Base-by-base conservation (phyloP, 2,329 filamentous ascomycete genomes). In the Blumeriella jaapii region DNA sequence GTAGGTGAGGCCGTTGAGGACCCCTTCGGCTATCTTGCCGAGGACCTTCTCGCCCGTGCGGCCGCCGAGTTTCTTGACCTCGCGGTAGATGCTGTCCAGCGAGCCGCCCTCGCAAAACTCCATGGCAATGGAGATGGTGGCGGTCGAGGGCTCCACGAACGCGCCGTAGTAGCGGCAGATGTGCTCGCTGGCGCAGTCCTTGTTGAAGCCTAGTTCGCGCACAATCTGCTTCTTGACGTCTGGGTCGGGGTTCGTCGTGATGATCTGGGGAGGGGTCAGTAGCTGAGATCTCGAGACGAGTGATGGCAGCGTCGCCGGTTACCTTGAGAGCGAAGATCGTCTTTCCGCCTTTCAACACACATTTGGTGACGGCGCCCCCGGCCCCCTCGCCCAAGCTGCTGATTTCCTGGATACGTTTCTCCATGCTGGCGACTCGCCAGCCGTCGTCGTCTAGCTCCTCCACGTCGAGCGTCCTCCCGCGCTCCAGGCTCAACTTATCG, bases 191-290 rank as follows among this genome's bases (percentile, higher is more conserved):
- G 84, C 86, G 57, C 91, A 96, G 48, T 87, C 84, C 61, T 95
- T 95, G 69, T 98, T 98, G 69, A 96, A 98, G 43, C 83, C 84
- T 34, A 98, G 69, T 59, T 98, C 91, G 55, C 91, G 82, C 41
- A 96, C 74, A 51, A 98, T 98, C 61, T 98, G 91, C 58, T 93
- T 95, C 68, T 95, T 96, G 42, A 96, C 85, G 56, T 95, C 89
- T 9, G 91, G 89, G 51, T 98, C 91, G 2, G 91, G 91, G 56
- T 96, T 93, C 20, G 91, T 95, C 2, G 91, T 98, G 56, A 98
- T 98, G 54, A 98, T 82, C 89, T 93, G 44, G 2, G 37, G 34
- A 29, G 40, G 2, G 36, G 34, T 29, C 40, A n/a, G 22, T 35
- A 37, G 27, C 12, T 18, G 24, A 19, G 22, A 35, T 15, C 30